Evolutionary conservation across 2,329 filamentous ascomycete genomes (phyloP), one percentile per base, ranked within the genome.

Genomic region (Tolypocladium nubicola): DNA sequence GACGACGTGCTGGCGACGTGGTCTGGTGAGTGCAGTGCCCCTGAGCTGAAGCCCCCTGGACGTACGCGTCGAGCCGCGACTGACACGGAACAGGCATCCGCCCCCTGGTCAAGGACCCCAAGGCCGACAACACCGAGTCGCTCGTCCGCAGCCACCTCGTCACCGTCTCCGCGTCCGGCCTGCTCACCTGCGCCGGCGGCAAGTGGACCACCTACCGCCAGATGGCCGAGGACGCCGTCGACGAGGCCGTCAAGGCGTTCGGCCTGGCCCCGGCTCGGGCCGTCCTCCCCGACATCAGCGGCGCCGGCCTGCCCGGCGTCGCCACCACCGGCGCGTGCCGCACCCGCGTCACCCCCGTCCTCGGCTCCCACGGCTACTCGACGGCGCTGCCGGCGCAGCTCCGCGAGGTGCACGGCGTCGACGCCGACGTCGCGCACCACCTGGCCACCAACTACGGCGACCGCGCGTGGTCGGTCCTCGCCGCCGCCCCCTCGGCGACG

Each of bases 181-280:
- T 94, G 19, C 75, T 94, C 63, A 93, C 89, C 55, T 90, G 88
- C 70, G 88, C 88, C 39, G 89, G 89, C 64, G 89, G 89, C 61
- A 94, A 93, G 74, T 93, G 89, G 89, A 94, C 89, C 7, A 94
- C 89, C 13, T 94, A 93, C 74, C 87, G 89, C 57, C 87, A 92
- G 69, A 94, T 94, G 89, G 87, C 89, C 55, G 87, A 94, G 71
- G 88, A 93, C 66, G 87, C 88, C 53, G 89, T 94, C 60, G 88
- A 93, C 67, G 85, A 90, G 66, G 89, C 89, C 35, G 80, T 92
- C 72, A 76, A 79, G 60, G 76, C 81, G 54, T 91, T 90, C 69
- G 69, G 75, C 43, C 78, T 92, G 35, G 71, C 76, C 54, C 74
- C 86, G 6, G 71, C 71, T 10, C 71, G 79, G 30, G 67, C 86